A percentile compares a stretch with the other conserved stretches of the same genome.
These are phyloP conservation scores for Umbilicus rupestris DNA, from an alignment of 164 flowering plant genomes.

Conservation along the genomic window DNA sequence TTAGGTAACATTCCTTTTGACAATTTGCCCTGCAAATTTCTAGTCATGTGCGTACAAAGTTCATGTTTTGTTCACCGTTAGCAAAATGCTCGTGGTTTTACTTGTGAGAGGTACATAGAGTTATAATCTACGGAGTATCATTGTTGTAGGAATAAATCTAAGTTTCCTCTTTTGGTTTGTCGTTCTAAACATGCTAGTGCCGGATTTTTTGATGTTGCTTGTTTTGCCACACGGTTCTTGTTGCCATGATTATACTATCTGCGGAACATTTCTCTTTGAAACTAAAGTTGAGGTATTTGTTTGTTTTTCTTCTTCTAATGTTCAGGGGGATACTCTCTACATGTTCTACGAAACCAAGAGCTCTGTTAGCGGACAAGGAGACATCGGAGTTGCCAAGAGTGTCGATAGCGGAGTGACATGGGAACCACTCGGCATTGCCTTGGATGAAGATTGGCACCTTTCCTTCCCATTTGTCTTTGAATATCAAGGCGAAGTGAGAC, in stretches of 20 bases:
- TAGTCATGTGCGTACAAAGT: too few relatives aligned
- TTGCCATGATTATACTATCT: background rate
- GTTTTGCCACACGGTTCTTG: too few relatives aligned
- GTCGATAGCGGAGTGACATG: conserved; percentile 79
- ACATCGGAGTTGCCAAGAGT: conserved; percentile 85
- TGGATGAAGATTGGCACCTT: conserved; percentile 96
- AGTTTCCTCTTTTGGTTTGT: too few relatives aligned
- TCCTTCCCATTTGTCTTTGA: conserved; percentile 79
- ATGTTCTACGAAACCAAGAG: conserved; percentile 84
- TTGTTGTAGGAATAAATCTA: too few relatives aligned
- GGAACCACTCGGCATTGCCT: conserved; percentile 74
- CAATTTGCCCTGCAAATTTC: too few relatives aligned
- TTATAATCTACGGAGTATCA: too few relatives aligned
- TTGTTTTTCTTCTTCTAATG: background rate
- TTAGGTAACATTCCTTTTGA: too few relatives aligned
- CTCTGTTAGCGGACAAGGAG: conserved; percentile 79
- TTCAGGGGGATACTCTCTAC: conserved; percentile 64
- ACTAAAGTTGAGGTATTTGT: background rate
- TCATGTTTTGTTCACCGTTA: too few relatives aligned
- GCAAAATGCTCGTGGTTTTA: too few relatives aligned
- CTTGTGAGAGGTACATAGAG: too few relatives aligned
- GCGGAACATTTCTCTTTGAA: background rate
- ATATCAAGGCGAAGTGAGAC: conserved; percentile 56
- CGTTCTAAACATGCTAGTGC: too few relatives aligned
- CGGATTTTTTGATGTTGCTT: too few relatives aligned